Conservation (phyloP, 2,329 filamentous ascomycete species). For the Microthyrium microscopicum region DNA sequence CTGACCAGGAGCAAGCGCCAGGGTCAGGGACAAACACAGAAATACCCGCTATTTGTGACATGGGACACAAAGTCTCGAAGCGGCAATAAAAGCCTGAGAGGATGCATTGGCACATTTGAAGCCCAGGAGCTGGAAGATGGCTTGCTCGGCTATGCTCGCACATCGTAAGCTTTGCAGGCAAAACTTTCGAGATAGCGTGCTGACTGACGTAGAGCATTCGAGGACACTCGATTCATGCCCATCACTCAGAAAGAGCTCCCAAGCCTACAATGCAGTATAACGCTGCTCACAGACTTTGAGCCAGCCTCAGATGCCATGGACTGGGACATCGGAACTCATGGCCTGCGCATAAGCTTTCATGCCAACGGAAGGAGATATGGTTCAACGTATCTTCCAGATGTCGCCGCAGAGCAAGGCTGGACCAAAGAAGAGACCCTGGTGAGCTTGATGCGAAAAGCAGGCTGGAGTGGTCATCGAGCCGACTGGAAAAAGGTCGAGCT, state of each 20-base stretch:
- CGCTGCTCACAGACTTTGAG: slow-evolving; percentile 75
- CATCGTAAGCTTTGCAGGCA: slow-evolving; percentile 37
- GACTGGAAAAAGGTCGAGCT: slow-evolving; percentile 68
- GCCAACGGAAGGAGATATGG: slow-evolving; percentile 58
- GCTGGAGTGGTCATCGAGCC: slow-evolving; percentile 54
- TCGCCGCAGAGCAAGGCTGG: slow-evolving; percentile 87
- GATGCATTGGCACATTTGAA: slow-evolving; percentile 94
- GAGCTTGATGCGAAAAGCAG: slow-evolving; percentile 86
- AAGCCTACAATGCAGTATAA: slow-evolving; percentile 37
- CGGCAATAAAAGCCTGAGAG: slow-evolving; percentile 55
- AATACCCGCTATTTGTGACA: slow-evolving; percentile 76
- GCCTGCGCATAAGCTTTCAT: slow-evolving; percentile 72
- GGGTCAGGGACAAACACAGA: slow-evolving; percentile 22
- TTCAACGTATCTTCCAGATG: slow-evolving; percentile 82
- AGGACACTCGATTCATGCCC: slow-evolving; percentile 44
- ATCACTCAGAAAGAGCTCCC: slow-evolving; percentile 29
- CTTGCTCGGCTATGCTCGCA: slow-evolving; percentile 65
- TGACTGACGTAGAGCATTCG: slow-evolving; percentile 34
- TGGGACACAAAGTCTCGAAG: slow-evolving; percentile 62
- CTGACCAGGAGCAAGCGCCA: slow-evolving; percentile 14
- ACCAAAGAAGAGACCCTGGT: slow-evolving; percentile 79
- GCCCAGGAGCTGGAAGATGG: slow-evolving; percentile 55
- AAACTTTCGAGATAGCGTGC: background rate
- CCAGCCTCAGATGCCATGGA: slow-evolving; percentile 55
- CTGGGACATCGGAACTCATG: slow-evolving; percentile 77